Evolutionary conservation across 768 basidiomycete genomes (phyloP).

Genomic region (Mycena latifolia): DNA sequence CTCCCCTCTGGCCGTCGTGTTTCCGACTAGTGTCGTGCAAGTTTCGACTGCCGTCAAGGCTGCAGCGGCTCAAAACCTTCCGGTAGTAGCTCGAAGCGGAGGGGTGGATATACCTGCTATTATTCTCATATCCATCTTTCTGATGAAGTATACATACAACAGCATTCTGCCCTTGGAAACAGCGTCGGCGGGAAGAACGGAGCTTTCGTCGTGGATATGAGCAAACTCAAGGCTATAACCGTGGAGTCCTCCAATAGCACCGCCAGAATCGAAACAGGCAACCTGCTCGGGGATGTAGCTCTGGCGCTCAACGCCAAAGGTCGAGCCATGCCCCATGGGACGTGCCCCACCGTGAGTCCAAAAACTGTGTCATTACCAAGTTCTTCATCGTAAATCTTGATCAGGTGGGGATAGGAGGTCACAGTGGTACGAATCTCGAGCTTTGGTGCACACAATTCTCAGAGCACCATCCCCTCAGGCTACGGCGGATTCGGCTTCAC

Average conservation of each 20-base stretch:
- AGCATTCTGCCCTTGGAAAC: conserved; percentile 66
- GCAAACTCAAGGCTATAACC: conserved; percentile 52
- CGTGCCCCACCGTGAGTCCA: conserved; percentile 57
- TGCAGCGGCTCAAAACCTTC: conserved; percentile 45
- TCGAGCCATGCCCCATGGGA: conserved; percentile 65
- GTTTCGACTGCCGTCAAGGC: conserved; percentile 52
- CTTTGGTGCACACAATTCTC: no score
- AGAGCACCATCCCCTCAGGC: no score
- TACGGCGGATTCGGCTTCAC: no score
- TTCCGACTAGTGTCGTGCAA: conserved; percentile 47
- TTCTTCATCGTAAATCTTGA: no score
- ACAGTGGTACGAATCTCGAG: conserved; percentile 57
- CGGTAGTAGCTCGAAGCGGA: conserved; percentile 58
- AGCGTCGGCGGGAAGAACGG: conserved; percentile 60
- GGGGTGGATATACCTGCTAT: conserved; percentile 48
- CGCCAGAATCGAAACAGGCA: conserved; percentile 58
- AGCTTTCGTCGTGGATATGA: conserved; percentile 60
- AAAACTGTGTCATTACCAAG: no score
- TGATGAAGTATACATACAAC: conserved; percentile 1
- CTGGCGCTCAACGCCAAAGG: conserved; percentile 51
- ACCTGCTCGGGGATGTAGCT: conserved; percentile 61
- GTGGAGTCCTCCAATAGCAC: conserved; percentile 49
- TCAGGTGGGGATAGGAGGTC: conserved; percentile 61
- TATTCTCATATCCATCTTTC: no score
- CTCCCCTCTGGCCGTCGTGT: conserved; percentile 53